Evolutionary conservation across 2,329 filamentous ascomycete genomes (phyloP).

Genomic region (Hypoxylon sp.): DNA sequence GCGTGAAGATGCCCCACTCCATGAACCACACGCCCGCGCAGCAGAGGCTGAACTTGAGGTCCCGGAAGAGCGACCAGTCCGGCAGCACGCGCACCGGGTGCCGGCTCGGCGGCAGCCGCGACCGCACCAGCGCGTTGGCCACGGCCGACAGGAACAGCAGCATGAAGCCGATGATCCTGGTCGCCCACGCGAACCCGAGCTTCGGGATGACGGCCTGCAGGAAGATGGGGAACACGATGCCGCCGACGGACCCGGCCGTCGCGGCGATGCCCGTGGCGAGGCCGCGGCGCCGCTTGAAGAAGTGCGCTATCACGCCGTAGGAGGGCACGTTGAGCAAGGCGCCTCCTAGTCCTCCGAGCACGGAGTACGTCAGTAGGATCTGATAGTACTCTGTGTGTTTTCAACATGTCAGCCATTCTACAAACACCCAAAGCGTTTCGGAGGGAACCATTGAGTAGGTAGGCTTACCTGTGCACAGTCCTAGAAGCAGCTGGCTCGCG

Average conservation of each 20-base stretch:
- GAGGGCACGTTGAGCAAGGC: conserved; percentile 83
- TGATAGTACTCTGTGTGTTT: conserved; percentile 85
- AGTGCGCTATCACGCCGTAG: conserved; percentile 81
- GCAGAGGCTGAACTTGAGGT: conserved; percentile 70
- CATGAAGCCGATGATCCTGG: conserved; percentile 64
- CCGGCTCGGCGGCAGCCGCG: conserved; percentile 65
- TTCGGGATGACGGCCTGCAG: conserved; percentile 60
- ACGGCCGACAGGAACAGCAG: conserved; percentile 61
- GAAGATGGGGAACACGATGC: conserved; percentile 71
- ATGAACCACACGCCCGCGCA: conserved; percentile 75
- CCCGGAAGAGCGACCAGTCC: conserved; percentile 71
- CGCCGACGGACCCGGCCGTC: conserved; percentile 76
- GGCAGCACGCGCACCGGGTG: conserved; percentile 63
- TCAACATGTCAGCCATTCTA: no score
- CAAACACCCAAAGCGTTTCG: no score
- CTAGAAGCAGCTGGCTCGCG: conserved; percentile 74
- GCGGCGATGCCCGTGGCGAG: conserved; percentile 86
- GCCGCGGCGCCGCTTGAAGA: conserved; percentile 79
- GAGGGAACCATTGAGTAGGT: no score
- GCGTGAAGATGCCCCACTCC: conserved; percentile 64
- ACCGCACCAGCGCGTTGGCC: conserved; percentile 62
- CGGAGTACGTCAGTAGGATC: conserved; percentile 81
- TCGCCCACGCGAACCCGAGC: conserved; percentile 63
- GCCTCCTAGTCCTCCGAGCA: conserved; percentile 78
- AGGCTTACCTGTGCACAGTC: conserved; percentile 69